Conservation (phyloP, 2,329 filamentous ascomycete genomes). For the Diatrype stigma region DNA sequence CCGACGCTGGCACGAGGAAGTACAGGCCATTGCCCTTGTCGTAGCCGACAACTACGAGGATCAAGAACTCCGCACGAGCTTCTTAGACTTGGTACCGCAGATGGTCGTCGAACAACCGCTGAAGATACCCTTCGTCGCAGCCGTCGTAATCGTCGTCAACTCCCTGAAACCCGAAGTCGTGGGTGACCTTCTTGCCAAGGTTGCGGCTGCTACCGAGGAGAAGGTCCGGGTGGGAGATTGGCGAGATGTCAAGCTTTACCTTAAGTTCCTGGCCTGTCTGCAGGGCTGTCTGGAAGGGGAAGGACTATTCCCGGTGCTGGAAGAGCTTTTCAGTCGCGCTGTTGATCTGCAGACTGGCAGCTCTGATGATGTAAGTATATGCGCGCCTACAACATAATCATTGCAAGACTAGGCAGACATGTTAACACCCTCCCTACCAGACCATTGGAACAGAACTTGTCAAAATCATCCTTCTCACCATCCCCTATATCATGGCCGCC, state of each 20-base stretch:
- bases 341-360: conserved; percentile 89
- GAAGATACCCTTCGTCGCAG: conserved; percentile 93
- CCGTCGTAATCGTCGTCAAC: conserved; percentile 76
- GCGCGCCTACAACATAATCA: not conserved
- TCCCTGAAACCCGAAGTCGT: conserved; percentile 71
- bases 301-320: conserved; percentile 78
- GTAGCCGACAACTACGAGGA: conserved; percentile 85
- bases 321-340: conserved; percentile 88
- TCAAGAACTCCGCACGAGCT: conserved; percentile 67
- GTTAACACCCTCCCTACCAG: conserved; percentile 27
- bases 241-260: conserved; percentile 84
- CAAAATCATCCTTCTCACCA: conserved; percentile 91
- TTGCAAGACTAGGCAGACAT: not conserved
- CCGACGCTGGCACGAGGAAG: conserved; percentile 74
- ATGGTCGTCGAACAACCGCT: conserved; percentile 87
- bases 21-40: conserved; percentile 67
- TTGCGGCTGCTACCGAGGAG: conserved; percentile 59
- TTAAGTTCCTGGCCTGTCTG: conserved; percentile 85
- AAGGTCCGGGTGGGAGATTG: conserved; percentile 72
- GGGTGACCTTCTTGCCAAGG: conserved; percentile 62
- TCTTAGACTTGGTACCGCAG: conserved; percentile 70
- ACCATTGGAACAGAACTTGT: conserved; percentile 80
- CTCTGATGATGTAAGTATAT: conserved; percentile 74
- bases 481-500: conserved; percentile 82
- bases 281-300: conserved; percentile 77